Evolutionary conservation across 2,329 filamentous ascomycete species (phyloP).

Genomic region (Arthrocladium fulminans): DNA sequence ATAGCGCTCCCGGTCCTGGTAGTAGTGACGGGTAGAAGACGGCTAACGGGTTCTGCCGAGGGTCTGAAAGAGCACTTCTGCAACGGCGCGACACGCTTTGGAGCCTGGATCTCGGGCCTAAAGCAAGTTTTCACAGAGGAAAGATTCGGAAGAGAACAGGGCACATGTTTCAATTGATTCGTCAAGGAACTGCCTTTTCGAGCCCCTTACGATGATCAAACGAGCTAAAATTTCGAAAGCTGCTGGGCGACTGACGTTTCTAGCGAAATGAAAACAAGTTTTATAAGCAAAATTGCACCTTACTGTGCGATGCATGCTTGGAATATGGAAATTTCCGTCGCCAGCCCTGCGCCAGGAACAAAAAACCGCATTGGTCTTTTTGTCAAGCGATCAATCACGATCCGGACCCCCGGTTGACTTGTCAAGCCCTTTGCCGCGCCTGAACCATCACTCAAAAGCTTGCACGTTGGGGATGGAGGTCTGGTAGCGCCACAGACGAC

Average conservation of each 20-base stretch:
- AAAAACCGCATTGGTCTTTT: too few species aligned
- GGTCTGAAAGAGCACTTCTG: not conserved
- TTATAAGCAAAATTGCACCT: too few species aligned
- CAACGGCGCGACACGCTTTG: not conserved
- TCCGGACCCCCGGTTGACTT: not conserved
- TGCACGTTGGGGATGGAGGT: not conserved
- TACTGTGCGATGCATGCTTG: too few species aligned
- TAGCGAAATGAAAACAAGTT: too few species aligned
- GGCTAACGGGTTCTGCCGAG: not conserved
- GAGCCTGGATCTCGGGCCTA: not conserved
- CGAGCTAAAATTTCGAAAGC: too few species aligned
- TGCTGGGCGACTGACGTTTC: too few species aligned
- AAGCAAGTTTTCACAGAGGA: too few species aligned
- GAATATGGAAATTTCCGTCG: too few species aligned
- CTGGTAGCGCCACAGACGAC: too few species aligned
- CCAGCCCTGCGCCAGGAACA: too few species aligned
- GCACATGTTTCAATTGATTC: slow-evolving; percentile 1
- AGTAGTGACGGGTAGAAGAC: not conserved
- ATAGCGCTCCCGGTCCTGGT: not conserved
- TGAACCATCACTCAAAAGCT: not conserved
- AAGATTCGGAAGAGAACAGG: not conserved
- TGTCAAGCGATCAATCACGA: not conserved
- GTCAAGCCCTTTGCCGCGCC: not conserved
- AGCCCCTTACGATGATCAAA: too few species aligned
- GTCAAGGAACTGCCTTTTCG: too few species aligned